phyloP scores from a whole-genome alignment of 805 yeast species.

The Kodamaea lidongshanica region DNA sequence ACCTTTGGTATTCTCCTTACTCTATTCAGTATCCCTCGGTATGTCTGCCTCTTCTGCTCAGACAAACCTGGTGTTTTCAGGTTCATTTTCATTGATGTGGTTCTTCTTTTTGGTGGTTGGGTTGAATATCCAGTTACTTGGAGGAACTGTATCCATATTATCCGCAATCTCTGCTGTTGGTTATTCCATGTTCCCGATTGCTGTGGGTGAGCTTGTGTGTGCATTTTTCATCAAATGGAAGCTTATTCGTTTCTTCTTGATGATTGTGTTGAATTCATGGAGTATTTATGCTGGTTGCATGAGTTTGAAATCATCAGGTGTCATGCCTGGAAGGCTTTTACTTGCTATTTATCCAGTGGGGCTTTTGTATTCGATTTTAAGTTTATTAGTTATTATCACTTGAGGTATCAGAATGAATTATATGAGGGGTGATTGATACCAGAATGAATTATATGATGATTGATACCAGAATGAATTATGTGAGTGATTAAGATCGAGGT shows the following conservation, averaged over 20 bases:
- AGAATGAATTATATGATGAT: too few relatives aligned
- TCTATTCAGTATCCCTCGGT: slow-evolving; percentile 49
- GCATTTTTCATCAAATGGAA: slow-evolving; percentile 41
- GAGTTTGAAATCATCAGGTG: slow-evolving; percentile 61
- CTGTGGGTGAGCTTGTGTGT: slow-evolving; percentile 46
- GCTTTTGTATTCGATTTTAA: slow-evolving; percentile 53
- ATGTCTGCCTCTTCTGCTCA: slow-evolving; percentile 34
- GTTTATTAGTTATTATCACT: slow-evolving; percentile 63
- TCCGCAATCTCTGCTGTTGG: slow-evolving; percentile 67
- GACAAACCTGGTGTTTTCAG: slow-evolving; percentile 52
- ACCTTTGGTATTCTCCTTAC: slow-evolving; percentile 56
- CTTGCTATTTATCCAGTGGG: slow-evolving; percentile 64
- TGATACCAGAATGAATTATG: too few relatives aligned
- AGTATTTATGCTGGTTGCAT: slow-evolving; percentile 57
- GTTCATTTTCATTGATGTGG: slow-evolving; percentile 62
- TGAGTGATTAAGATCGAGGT: too few relatives aligned
- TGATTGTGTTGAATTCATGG: slow-evolving; percentile 49
- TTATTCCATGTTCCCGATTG: slow-evolving; percentile 62
- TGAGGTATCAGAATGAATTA: too few relatives aligned
- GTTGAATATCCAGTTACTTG: slow-evolving; percentile 56
- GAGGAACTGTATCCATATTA: slow-evolving; percentile 58
- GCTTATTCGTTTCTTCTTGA: slow-evolving; percentile 43
- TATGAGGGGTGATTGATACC: too few relatives aligned
- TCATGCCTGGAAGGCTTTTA: slow-evolving; percentile 52
- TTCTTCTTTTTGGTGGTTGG: slow-evolving; percentile 55